phyloP scores from a whole-genome alignment of 208 protist species.

The Trypanosoma mega region DNA sequence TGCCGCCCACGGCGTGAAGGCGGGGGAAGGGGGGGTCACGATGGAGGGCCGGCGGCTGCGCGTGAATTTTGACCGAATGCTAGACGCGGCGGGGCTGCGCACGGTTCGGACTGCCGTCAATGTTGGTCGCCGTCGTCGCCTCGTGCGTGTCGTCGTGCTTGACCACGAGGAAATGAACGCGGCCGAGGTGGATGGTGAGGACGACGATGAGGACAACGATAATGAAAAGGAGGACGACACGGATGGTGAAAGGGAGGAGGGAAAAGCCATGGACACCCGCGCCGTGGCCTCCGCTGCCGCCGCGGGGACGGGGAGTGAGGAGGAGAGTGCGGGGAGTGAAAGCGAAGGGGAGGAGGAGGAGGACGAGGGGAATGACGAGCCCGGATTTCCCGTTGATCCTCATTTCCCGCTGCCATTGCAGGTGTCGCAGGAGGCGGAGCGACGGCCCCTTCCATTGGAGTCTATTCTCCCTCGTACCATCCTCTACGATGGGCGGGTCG shows the following conservation, averaged over 20 bases:
- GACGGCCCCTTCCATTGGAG: constrained; percentile 40
- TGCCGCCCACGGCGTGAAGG: constrained; percentile 33
- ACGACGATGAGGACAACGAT: constrained; percentile 6
- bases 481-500: constrained; percentile 23
- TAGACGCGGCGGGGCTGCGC: constrained; percentile 44
- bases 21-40: background rate
- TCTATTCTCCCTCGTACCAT: constrained; percentile 39
- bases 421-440: constrained; percentile 56
- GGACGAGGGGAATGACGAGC: constrained; percentile 11
- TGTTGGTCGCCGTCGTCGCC: constrained; percentile 21
- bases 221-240: constrained; percentile 1
- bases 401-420: constrained; percentile 52
- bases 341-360: constrained; percentile 3
- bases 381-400: constrained; percentile 34
- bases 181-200: background rate
- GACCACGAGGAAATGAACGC: constrained; percentile 35
- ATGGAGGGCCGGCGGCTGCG: constrained; percentile 25
- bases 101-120: constrained; percentile 35
- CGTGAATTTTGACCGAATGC: constrained; percentile 26
- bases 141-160: constrained; percentile 43
- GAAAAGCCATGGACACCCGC: background rate
- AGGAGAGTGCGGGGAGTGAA: background rate
- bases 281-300: background rate
- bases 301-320: background rate
- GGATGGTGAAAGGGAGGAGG: background rate